phyloP scores from a whole-genome alignment of 805 yeast genomes.

The Yarrowia phangngaensis region DNA sequence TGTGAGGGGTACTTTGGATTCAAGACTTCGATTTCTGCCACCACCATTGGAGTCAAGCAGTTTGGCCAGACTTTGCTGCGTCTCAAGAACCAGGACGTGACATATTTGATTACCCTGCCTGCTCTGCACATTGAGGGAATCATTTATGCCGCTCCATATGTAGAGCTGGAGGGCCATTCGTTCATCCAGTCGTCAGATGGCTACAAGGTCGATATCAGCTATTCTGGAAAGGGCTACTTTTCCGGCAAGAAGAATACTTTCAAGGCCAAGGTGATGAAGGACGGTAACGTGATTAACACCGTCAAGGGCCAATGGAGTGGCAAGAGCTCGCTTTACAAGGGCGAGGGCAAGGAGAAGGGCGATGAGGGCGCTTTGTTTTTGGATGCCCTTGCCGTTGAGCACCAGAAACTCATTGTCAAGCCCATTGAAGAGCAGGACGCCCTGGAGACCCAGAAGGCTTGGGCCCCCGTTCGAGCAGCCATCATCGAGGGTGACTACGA shows the following conservation, averaged over 20 bases:
- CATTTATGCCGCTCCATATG: constrained; percentile 85
- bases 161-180: constrained; percentile 88
- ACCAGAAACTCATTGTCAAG: constrained; percentile 57
- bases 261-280: constrained; percentile 73
- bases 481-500: constrained; percentile 71
- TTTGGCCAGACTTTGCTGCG: constrained; percentile 79
- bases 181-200: constrained; percentile 81
- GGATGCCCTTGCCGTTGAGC: constrained; percentile 36
- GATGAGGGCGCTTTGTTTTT: constrained; percentile 34
- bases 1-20: constrained; percentile 89
- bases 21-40: constrained; percentile 73
- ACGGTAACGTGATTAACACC: constrained; percentile 64
- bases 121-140: constrained; percentile 94
- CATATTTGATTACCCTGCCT: constrained; percentile 83
- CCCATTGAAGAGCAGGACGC: constrained; percentile 76
- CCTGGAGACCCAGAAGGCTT: constrained; percentile 83
- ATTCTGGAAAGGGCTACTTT: constrained; percentile 90
- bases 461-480: constrained; percentile 87
- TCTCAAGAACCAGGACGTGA: constrained; percentile 49
- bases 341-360: constrained; percentile 45
- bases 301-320: constrained; percentile 93
- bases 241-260: constrained; percentile 90
- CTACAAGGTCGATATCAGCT: constrained; percentile 66
- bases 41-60: constrained; percentile 81
- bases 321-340: constrained; percentile 52